These are phyloP conservation scores for Fraxinus latifolia DNA, from an alignment of 305 asterid genomes.

Conservation along the genomic window DNA sequence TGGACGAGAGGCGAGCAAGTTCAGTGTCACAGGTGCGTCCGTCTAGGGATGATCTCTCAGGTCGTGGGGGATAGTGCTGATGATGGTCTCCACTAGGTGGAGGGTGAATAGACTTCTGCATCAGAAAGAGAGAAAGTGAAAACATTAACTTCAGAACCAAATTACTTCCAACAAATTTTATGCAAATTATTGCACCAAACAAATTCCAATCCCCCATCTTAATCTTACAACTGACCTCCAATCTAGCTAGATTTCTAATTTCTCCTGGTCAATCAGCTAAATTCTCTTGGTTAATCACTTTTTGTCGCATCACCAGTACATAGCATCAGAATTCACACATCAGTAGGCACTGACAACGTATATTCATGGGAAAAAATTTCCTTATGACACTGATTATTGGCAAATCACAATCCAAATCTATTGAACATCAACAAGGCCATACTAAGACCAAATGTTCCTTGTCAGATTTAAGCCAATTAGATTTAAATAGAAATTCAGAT, in stretches of 20 bases:
- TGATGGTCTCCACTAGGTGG: slow-evolving; percentile 38
- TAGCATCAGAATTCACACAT: neutral
- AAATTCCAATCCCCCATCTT: neutral
- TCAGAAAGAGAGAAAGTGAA: neutral
- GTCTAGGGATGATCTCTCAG: slow-evolving; percentile 51
- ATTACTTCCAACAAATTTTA: neutral
- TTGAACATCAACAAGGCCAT: neutral
- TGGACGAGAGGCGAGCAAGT: slow-evolving; percentile 55
- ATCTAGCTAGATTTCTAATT: neutral
- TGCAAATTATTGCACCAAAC: neutral
- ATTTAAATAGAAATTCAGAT: neutral
- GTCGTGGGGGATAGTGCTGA: slow-evolving; percentile 33
- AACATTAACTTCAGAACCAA: neutral
- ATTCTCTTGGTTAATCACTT: neutral
- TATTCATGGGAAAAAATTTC: neutral
- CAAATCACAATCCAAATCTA: neutral
- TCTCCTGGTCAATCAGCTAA: neutral
- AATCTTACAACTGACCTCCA: neutral
- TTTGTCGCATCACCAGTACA: neutral
- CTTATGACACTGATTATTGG: neutral
- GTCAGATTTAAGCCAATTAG: neutral
- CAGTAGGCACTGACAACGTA: neutral
- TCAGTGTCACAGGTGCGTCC: slow-evolving; percentile 58
- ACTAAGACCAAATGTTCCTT: neutral
- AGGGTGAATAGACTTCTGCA: slow-evolving; percentile 42